Evolutionary conservation across 2,329 filamentous ascomycete species (phyloP).

Genomic region (Graphilbum ipis-grandicollis): DNA sequence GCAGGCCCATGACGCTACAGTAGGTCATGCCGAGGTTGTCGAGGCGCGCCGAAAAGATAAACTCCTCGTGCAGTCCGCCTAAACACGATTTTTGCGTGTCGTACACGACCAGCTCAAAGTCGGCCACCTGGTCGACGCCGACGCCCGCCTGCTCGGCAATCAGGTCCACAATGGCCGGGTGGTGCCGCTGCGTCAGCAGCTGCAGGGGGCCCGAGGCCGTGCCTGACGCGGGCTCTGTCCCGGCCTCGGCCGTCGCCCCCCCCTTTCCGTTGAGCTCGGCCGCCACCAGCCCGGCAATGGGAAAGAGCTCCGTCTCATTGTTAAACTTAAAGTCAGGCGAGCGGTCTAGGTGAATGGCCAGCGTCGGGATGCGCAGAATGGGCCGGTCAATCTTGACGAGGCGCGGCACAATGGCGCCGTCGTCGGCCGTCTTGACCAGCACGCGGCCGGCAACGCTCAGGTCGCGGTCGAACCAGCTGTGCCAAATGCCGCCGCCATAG

Average conservation of each 20-base stretch:
- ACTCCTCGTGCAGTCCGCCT: constrained; percentile 80
- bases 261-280: constrained; percentile 59
- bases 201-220: constrained; percentile 46
- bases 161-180: constrained; percentile 70
- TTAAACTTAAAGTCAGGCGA: constrained; percentile 80
- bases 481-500: constrained; percentile 93
- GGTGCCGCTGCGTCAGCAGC: constrained; percentile 65
- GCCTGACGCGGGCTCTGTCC: constrained; percentile 20
- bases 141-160: constrained; percentile 67
- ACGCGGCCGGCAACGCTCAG: constrained; percentile 77
- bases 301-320: constrained; percentile 91
- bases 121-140: constrained; percentile 53
- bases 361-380: constrained; percentile 77
- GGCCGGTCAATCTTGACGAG: constrained; percentile 83
- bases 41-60: constrained; percentile 88
- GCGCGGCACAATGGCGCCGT: constrained; percentile 63
- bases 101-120: constrained; percentile 95
- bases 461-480: constrained; percentile 96
- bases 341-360: constrained; percentile 87
- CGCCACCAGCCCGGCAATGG: constrained; percentile 73
- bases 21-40: constrained; percentile 97
- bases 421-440: constrained; percentile 51
- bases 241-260: constrained; percentile 21
- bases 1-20: constrained; percentile 72
- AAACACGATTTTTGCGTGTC: constrained; percentile 85